Evolutionary conservation across 2,329 filamentous ascomycete genomes (phyloP).

Genomic region (Alternaria gaisen): DNA sequence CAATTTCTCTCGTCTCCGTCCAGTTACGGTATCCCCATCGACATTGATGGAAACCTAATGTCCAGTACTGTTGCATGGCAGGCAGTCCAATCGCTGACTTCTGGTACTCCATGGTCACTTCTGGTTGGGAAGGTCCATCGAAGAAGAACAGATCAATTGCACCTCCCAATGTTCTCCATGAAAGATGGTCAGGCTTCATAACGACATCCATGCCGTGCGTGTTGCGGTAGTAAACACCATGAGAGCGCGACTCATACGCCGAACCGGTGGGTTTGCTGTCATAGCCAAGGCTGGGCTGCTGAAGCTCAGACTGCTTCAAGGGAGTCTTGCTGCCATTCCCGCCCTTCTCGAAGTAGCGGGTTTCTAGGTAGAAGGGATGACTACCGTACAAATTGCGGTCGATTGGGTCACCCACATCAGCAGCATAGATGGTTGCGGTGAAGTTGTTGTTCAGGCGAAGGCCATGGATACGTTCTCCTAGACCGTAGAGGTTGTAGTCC

Average conservation of each 20-base stretch:
- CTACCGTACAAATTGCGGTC: constrained; percentile 76
- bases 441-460: constrained; percentile 77
- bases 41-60: constrained; percentile 84
- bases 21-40: constrained; percentile 83
- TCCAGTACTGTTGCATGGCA: constrained; percentile 81
- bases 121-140: constrained; percentile 72
- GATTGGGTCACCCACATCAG: constrained; percentile 72
- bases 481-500: constrained; percentile 78
- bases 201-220: constrained; percentile 79
- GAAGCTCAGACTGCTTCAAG: constrained; percentile 62
- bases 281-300: constrained; percentile 23
- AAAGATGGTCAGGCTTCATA: constrained; percentile 69
- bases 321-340: constrained; percentile 60
- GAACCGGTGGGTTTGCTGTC: constrained; percentile 43
- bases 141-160: constrained; percentile 83
- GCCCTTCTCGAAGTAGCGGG: constrained; percentile 72
- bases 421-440: constrained; percentile 73
- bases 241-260: constrained; percentile 72
- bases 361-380: constrained; percentile 83
- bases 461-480: constrained; percentile 77
- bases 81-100: constrained; percentile 72
- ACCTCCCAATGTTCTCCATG: constrained; percentile 78
- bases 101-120: constrained; percentile 77
- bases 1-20: constrained; percentile 68
- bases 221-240: constrained; percentile 81